A percentile compares a stretch with the other conserved stretches of the same genome.
phyloP scores from a whole-genome alignment of 805 yeast species.

The Teunomyces aglyptinius region DNA sequence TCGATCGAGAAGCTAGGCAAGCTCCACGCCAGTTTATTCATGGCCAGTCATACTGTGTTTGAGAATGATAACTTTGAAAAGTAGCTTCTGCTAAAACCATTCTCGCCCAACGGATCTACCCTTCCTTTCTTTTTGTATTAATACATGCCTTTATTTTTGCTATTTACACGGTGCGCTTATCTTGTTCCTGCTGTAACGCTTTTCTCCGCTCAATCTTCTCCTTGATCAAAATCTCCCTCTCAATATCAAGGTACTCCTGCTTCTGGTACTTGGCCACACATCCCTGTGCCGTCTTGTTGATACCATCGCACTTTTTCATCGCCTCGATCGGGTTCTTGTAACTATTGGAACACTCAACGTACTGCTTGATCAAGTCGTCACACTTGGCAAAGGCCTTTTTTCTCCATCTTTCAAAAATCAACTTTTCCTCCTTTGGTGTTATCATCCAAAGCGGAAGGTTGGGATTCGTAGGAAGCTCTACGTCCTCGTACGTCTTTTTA shows the following conservation, averaged over 20 bases:
- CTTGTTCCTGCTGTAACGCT: conserved; percentile 12
- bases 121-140: not conserved
- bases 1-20: conserved; percentile 53
- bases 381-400: conserved; percentile 62
- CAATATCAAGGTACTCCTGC: conserved; percentile 63
- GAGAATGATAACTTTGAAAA: conserved; percentile 31
- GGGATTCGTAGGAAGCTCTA: conserved; percentile 41
- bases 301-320: conserved; percentile 62
- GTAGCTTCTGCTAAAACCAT: not conserved
- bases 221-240: conserved; percentile 61
- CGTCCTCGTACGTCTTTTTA: conserved; percentile 36
- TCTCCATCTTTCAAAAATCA: conserved; percentile 69
- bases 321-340: conserved; percentile 59
- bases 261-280: conserved; percentile 64
- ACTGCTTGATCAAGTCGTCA: conserved; percentile 66
- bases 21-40: conserved; percentile 53
- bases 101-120: not conserved
- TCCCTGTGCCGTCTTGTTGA: conserved; percentile 54
- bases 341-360: conserved; percentile 63
- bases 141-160: not conserved
- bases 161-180: conserved; percentile 2
- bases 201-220: conserved; percentile 48
- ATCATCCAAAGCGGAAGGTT: conserved; percentile 72
- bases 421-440: conserved; percentile 73
- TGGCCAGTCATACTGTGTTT: conserved; percentile 43